Evolutionary conservation across 495 filamentous ascomycete genomes (phyloP), one percentile per base, ranked within the genome.

Genomic region (Usnea hakonensis): DNA sequence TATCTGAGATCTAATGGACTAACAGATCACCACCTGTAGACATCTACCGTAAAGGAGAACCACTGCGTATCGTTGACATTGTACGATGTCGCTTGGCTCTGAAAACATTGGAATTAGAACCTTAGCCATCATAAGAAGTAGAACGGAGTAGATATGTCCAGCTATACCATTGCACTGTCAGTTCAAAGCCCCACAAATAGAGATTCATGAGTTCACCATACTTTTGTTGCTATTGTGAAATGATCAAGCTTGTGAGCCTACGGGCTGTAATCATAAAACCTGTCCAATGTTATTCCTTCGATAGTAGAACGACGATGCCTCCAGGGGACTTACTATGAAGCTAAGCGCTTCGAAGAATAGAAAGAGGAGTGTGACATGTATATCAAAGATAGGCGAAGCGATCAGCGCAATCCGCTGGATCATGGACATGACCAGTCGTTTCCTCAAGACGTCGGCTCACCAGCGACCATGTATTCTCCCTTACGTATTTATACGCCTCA

Each of bases 381-480:
- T 7, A n/a, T 64, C 37, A 59, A 16, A 59, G 52, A 26, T 35
- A 26, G 16, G 43, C 38, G 43, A 38, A 68, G 19, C 64, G 64
- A 30, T 53, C 21, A 1, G 66, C 66, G 30, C 66, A 68, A 16
- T 54, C 63, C 36, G 48, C 58, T 16, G 55, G 26, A 40, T 62
- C 55, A 41, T 65, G 56, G 2, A 37, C 5, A 3, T 23, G 38
- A 1, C 66, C 66, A 11, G 59, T 60, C n/a, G 58, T 23, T 10
- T 54, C 64, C 5, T 56, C 26, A 21, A 68, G 44, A 14, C 66
- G 64, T 35, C 60, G 26, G 37, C 59, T 66, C 14, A 68, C 66
- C 16, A 60, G 55, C 32, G 48, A 46, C 66, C 66, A 68, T 17
- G 52, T 55, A 5, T 62, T 43, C 26, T 57, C 37, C 37, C 35